Evolutionary conservation across 2,329 filamentous ascomycete genomes (phyloP).

Genomic region (Volutella citrinella): DNA sequence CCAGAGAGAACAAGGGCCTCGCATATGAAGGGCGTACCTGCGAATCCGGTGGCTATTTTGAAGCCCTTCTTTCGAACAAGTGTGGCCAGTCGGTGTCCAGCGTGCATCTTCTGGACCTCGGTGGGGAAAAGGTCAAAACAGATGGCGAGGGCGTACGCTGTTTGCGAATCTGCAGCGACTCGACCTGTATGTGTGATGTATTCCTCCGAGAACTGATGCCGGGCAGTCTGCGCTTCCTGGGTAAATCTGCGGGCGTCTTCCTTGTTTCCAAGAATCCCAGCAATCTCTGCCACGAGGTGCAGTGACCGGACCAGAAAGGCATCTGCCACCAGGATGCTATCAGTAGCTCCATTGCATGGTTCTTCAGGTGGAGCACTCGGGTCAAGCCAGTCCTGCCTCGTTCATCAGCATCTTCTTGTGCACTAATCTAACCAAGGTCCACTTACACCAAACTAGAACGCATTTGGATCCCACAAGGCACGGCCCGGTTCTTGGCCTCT

Average conservation of each 20-base stretch:
- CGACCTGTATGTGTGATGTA: conserved; percentile 21
- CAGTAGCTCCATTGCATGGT: conserved; percentile 37
- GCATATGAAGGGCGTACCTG: conserved; percentile 36
- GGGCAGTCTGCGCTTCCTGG: not conserved
- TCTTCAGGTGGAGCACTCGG: conserved; percentile 40
- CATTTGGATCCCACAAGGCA: conserved; percentile 36
- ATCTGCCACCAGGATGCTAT: conserved; percentile 41
- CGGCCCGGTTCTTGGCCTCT: conserved; percentile 31
- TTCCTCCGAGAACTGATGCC: conserved; percentile 12
- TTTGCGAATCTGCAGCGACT: conserved; percentile 20
- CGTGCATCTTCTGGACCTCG: conserved; percentile 1
- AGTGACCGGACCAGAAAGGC: conserved; percentile 45
- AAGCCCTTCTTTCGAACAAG: conserved; percentile 18
- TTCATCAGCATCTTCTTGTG: not conserved
- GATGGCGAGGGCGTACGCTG: conserved; percentile 20
- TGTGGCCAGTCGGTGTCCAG: conserved; percentile 12
- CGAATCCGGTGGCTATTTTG: conserved; percentile 25
- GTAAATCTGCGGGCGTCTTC: conserved; percentile 13
- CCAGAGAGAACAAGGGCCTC: conserved; percentile 18
- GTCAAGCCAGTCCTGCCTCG: conserved; percentile 47
- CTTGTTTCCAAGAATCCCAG: conserved; percentile 26
- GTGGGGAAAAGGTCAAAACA: conserved; percentile 19
- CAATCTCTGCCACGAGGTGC: conserved; percentile 33
- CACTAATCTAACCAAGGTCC: not conserved
- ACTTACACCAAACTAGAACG: conserved; percentile 19